Evolutionary conservation across 257 asterid species (phyloP), one percentile per base, ranked within the genome.

Genomic region (Echium plantagineum): DNA sequence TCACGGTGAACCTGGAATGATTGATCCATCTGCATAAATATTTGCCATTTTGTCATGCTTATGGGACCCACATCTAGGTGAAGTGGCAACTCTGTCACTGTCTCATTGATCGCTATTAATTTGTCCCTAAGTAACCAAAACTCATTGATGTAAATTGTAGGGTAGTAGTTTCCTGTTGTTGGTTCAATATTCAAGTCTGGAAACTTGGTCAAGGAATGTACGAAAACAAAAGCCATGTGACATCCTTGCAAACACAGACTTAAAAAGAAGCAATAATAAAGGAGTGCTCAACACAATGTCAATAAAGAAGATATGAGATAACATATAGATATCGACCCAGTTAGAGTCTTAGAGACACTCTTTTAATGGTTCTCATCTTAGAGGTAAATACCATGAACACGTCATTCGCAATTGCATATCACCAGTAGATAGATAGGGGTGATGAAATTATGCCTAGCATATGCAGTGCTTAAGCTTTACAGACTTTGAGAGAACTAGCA

Each of bases 41-140:
- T 74, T 66, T 91, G 98, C 98, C 98, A 91, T 73, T 85, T 91
- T 24, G 98, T 88, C 97, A 82, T 88, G 93, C 97, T 88, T 66
- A 88, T 85, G 74, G 96, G 98, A 62, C 80, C 87, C 68, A 91
- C 83, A 77, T 85, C 98, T 49, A 88, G 84, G 79, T 91, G 80
- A 68, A 91, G 81, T 42, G 94, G 83, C 75, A 91, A 77, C 75
- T 85, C 93, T 28, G 63, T 75, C 68, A 91, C 94, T 1, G 98
- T 84, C 75, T 84, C 96, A 53, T 91, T 91, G 73, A 91, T 53
- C 54, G 67, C 67, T 66, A 84, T 75, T 57, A 91, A 76, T 79
- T 88, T 91, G 63, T 91, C 94, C 65, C 84, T 80, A 57, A 91
- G 98, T 71, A 91, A 70, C 98, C 98, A 91, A 77, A 91, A 91